These are phyloP conservation scores for Verticillium klebahnii DNA, from an alignment of 2,329 filamentous ascomycete genomes.

Conservation along the genomic window DNA sequence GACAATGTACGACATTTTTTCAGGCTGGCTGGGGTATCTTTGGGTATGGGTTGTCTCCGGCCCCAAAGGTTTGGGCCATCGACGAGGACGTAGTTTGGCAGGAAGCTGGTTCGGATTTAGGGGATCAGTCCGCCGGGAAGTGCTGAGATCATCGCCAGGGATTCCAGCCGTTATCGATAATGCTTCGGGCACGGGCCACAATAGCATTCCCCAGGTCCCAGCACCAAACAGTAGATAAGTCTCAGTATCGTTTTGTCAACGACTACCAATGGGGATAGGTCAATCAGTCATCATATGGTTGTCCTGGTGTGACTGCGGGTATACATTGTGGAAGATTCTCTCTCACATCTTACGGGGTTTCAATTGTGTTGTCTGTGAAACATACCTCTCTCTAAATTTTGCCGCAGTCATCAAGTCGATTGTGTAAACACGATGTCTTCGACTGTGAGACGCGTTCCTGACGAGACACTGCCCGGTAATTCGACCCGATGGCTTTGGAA, in stretches of 20 bases:
- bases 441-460: too few species aligned
- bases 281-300: too few species aligned
- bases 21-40: background rate
- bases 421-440: too few species aligned
- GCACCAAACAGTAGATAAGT: background rate
- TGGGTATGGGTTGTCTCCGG: background rate
- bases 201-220: too few species aligned
- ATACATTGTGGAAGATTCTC: too few species aligned
- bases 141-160: background rate
- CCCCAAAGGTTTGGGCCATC: background rate
- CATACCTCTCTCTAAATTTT: too few species aligned
- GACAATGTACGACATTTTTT: constrained; percentile 83
- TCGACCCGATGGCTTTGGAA: fast-evolving
- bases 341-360: too few species aligned
- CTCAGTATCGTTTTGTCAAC: background rate
- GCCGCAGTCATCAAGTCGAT: too few species aligned
- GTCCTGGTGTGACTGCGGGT: too few species aligned
- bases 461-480: too few species aligned
- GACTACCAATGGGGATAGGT: too few species aligned
- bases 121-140: background rate
- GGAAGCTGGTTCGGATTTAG: background rate
- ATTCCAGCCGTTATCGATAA: background rate
- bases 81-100: background rate
- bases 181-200: background rate
- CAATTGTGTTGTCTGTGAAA: too few species aligned